Conservation (phyloP, 2,329 filamentous ascomycete genomes). For the Alternaria gansuensis region DNA sequence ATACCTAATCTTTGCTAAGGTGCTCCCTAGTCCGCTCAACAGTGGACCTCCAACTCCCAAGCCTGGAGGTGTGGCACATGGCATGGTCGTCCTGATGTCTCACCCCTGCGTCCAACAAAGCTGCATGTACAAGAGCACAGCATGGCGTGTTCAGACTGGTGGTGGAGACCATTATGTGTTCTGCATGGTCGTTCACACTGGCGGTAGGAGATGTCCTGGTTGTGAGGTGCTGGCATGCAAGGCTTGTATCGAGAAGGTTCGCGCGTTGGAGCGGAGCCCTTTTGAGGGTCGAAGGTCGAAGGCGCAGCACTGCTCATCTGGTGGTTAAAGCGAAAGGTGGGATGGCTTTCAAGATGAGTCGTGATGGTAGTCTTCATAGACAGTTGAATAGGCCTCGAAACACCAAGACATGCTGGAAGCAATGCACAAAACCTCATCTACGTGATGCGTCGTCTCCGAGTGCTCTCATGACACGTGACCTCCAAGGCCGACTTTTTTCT, state of each 20-base stretch:
- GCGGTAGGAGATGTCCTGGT: conserved; percentile 18
- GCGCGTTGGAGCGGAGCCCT: conserved; percentile 1
- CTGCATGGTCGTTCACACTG: conserved; percentile 9
- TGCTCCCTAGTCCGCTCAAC: not conserved
- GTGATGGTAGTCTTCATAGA: not conserved
- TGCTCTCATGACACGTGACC: not conserved
- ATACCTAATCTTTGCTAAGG: conserved; percentile 1
- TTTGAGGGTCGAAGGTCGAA: conserved; percentile 6
- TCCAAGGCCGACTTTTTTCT: not conserved
- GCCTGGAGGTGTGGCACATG: conserved; percentile 12
- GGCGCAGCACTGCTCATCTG: conserved; percentile 5
- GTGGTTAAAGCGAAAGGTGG: conserved; percentile 1
- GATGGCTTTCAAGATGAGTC: not conserved
- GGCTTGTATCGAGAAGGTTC: conserved; percentile 15
- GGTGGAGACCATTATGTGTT: conserved; percentile 23
- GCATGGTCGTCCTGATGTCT: conserved; percentile 21
- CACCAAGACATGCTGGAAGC: not conserved
- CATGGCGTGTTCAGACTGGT: conserved; percentile 13
- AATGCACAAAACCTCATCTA: not conserved
- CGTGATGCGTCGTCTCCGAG: not conserved
- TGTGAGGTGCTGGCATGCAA: conserved; percentile 29
- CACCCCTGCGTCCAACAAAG: conserved; percentile 16
- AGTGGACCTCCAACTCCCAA: not conserved
- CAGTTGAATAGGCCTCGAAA: not conserved
- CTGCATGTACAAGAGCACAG: conserved; percentile 5